A percentile compares a stretch with the other conserved stretches of the same genome.
phyloP scores from a whole-genome alignment of 441 rosid genomes.

The Euphorbia schlechtendalii region DNA sequence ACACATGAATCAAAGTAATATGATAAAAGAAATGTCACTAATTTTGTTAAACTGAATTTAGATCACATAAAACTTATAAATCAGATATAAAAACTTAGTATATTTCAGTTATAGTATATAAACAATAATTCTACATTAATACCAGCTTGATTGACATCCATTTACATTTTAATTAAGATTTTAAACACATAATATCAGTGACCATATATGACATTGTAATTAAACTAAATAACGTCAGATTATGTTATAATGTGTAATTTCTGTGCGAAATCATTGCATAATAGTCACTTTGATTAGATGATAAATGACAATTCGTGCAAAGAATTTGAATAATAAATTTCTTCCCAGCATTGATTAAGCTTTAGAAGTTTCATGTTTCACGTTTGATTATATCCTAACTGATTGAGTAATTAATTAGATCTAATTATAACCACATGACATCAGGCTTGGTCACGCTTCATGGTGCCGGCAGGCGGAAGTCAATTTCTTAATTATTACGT shows the following conservation, averaged over 20 bases:
- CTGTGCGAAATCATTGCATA: not conserved
- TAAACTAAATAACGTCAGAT: not conserved
- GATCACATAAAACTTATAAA: no score
- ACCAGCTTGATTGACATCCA: no score
- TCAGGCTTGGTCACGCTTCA: slow-evolving; percentile 11
- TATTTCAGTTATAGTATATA: no score
- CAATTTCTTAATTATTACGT: no score
- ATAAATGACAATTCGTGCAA: not conserved
- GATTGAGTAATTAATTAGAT: not conserved
- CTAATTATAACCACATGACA: slow-evolving; percentile 2
- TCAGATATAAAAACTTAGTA: no score
- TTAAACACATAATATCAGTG: not conserved
- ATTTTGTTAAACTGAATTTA: no score
- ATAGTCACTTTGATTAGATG: not conserved
- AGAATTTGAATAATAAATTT: not conserved
- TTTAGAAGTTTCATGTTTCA: not conserved
- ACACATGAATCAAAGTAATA: no score
- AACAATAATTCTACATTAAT: no score
- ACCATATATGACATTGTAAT: not conserved
- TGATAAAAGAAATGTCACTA: no score
- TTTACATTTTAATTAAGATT: not conserved
- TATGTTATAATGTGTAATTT: no score
- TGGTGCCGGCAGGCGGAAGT: not conserved
- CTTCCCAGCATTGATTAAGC: not conserved
- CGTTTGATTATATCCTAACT: not conserved